phyloP scores from a whole-genome alignment of 2,329 filamentous ascomycete genomes.

The Penicillium sp. region DNA sequence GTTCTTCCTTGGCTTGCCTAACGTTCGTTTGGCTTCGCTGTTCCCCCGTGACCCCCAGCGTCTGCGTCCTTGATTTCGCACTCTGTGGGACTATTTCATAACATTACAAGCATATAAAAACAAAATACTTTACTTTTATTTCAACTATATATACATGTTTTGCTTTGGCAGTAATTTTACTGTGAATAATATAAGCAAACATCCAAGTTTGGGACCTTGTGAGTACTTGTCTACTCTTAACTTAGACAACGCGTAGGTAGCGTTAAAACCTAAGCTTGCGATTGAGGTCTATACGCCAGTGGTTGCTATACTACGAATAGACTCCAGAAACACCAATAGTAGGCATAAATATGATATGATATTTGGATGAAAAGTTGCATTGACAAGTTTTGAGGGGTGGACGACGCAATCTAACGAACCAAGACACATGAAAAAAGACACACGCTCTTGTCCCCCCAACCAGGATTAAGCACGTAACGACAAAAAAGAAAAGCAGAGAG shows the following conservation, averaged over 20 bases:
- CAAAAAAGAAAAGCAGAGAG: conserved; percentile 25
- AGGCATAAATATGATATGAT: conserved; percentile 9
- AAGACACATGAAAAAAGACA: conserved; percentile 13
- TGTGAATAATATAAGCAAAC: background rate
- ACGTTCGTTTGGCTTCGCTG: conserved; percentile 61
- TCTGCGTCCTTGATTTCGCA: conserved; percentile 42
- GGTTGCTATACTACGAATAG: background rate
- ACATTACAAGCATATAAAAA: conserved; percentile 4
- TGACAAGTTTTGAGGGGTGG: conserved; percentile 15
- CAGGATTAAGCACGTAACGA: conserved; percentile 20
- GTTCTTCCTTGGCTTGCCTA: conserved; percentile 65
- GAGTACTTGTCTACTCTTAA: background rate
- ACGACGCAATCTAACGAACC: conserved; percentile 15
- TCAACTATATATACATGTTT: background rate
- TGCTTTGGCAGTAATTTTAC: background rate
- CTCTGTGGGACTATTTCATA: background rate
- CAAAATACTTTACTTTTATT: conserved; percentile 5
- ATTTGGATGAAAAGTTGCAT: conserved; percentile 14
- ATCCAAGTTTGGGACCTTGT: background rate
- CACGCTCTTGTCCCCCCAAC: conserved; percentile 15
- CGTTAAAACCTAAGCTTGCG: background rate
- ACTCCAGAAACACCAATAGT: background rate
- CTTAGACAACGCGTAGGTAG: background rate
- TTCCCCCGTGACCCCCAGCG: conserved; percentile 65
- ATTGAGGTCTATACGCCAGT: background rate